Percentiles rank a stretch among this genome's conserved stretches.
Evolutionary conservation across 148 eudicot genomes (phyloP).

Genomic region (Silene conica): DNA sequence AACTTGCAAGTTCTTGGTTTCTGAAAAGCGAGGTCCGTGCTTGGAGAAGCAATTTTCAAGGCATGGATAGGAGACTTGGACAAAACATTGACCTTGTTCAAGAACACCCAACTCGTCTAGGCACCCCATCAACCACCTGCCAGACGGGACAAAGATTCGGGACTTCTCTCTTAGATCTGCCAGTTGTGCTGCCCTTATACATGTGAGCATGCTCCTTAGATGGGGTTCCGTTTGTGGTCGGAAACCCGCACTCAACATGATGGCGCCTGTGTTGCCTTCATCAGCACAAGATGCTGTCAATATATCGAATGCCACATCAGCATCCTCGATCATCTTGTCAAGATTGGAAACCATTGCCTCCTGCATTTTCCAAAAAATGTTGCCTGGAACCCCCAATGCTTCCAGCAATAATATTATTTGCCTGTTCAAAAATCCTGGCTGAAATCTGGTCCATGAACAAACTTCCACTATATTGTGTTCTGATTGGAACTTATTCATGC

Average conservation of each 20-base stretch:
- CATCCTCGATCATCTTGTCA: constrained; percentile 48
- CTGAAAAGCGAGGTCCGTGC: constrained; percentile 65
- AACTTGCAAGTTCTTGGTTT: constrained; percentile 38
- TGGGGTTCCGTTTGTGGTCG: constrained; percentile 76
- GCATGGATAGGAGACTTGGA: constrained; percentile 71
- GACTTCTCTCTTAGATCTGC: constrained; percentile 71
- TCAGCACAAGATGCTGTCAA: constrained; percentile 73
- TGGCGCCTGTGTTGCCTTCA: constrained; percentile 71
- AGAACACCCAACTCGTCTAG: constrained; percentile 71
- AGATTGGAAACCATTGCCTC: constrained; percentile 58
- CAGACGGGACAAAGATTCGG: constrained; percentile 66
- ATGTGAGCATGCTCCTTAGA: constrained; percentile 71
- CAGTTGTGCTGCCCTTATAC: constrained; percentile 75
- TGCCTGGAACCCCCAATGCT: constrained; percentile 57
- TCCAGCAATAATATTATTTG: constrained; percentile 80
- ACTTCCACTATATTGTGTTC: constrained; percentile 63
- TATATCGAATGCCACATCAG: constrained; percentile 66
- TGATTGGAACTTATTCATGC: constrained; percentile 82
- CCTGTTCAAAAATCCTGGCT: constrained; percentile 78
- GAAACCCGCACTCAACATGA: constrained; percentile 90
- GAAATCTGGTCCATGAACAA: constrained; percentile 88
- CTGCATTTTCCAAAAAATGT: constrained; percentile 76
- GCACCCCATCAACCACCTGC: constrained; percentile 95
- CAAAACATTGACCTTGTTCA: constrained; percentile 78
- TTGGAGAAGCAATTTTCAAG: constrained; percentile 62